Evolutionary conservation across 2,329 filamentous ascomycete species (phyloP).

Genomic region (Venturia effusa): DNA sequence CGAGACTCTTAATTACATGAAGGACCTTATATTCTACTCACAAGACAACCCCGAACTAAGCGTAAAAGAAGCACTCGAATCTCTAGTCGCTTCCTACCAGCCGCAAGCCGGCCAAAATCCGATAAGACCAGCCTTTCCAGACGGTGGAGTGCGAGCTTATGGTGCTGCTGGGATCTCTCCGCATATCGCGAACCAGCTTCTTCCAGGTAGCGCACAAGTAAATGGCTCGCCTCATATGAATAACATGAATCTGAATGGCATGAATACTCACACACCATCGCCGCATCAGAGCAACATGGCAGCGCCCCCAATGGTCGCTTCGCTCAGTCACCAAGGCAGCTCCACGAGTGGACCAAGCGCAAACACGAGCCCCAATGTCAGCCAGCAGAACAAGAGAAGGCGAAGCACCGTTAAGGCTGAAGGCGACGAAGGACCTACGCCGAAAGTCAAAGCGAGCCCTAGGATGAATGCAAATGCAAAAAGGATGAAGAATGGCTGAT

Average conservation of each 20-base stretch:
- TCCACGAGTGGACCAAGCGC: conserved; percentile 38
- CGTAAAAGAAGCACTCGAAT: conserved; percentile 44
- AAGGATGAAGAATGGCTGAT: conserved; percentile 14
- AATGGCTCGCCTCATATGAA: conserved; percentile 35
- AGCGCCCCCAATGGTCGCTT: conserved; percentile 43
- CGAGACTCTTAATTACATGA: conserved; percentile 56
- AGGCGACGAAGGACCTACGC: conserved; percentile 39
- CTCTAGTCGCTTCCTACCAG: conserved; percentile 31
- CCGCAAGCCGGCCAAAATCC: conserved; percentile 15
- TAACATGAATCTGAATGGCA: conserved; percentile 19
- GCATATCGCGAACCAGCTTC: conserved; percentile 41
- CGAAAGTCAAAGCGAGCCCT: conserved; percentile 42
- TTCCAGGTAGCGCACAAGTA: conserved; percentile 38
- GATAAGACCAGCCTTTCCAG: not conserved
- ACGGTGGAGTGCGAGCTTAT: conserved; percentile 2
- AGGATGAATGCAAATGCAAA: conserved; percentile 30
- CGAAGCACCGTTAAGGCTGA: conserved; percentile 43
- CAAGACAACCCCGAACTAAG: conserved; percentile 41
- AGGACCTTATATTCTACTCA: conserved; percentile 46
- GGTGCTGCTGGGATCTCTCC: conserved; percentile 32
- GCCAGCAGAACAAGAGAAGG: conserved; percentile 41
- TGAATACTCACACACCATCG: conserved; percentile 32
- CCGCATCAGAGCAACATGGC: conserved; percentile 33
- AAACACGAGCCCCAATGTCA: conserved; percentile 52
- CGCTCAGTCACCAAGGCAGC: conserved; percentile 45